Base-by-base conservation (phyloP, 176 grass and related monocot species). In the Aegilops longissima region DNA sequence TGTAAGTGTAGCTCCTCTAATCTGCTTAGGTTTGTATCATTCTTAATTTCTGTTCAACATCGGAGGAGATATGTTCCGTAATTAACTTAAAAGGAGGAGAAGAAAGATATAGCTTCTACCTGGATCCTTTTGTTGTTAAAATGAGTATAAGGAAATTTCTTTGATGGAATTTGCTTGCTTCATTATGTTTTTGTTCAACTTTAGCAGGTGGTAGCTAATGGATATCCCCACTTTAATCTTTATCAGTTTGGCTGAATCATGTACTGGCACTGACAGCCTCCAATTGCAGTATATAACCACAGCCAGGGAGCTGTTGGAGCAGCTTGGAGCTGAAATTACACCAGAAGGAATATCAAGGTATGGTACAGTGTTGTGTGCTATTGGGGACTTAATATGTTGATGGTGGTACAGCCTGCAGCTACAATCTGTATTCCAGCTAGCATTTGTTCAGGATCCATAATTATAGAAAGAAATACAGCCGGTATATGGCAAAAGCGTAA, bases 241-340 rank as follows among this genome's bases (percentile, higher is more conserved):
- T 67, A 35, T 52, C 52, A 78, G 34, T 87, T n/a, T 68, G n/a
- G 12, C 66, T 35, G 2, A 61, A 82, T 18, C 62, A 4, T 30
- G 21, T 83, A 24, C 30, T 76, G 13, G 12, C 66, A 76, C 21
- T 89, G 66, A 84, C 34, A 79, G 14, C 52, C 51, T 88, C 38
- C 38, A 54, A 68, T 14, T 90, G 47, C 86, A 96, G 97, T 99
- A 96, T 91, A 88, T 94, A 34, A 99, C 97, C 84, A 96, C 94
- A 85, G 89, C 86, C 33, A 91, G 97, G 70, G 92, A 99, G 86
- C 77, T 94, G 39, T 84, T 99, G 87, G 92, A 96, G 89, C 94
- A 96, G 80, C 51, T 98, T 86, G 90, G 94, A 68, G 70, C 90
- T 69, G 97, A 96, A 84, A 88, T 82, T 74, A 80, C 96, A 82